A percentile compares a stretch with the other conserved stretches of the same genome.
Evolutionary conservation across 805 yeast species (phyloP).

Genomic region (Soucietia sequanensis): DNA sequence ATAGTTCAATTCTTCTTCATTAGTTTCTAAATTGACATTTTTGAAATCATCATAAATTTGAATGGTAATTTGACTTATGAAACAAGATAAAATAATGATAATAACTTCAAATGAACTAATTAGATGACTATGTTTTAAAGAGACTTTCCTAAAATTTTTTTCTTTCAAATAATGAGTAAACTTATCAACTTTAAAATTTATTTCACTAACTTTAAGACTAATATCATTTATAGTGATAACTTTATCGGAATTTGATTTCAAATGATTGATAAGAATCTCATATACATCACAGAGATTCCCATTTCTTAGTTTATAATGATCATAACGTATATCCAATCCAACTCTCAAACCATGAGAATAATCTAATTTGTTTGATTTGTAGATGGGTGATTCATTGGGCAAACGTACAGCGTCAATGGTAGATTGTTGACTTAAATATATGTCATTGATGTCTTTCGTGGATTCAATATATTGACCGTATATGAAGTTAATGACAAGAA

Average conservation of each 20-base stretch:
- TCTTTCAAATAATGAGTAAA: constrained; percentile 16
- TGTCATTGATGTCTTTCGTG: constrained; percentile 54
- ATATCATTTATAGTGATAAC: constrained; percentile 21
- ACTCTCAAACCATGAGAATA: constrained; percentile 66
- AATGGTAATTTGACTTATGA: constrained; percentile 40
- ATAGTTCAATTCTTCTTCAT: neutral
- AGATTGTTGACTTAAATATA: constrained; percentile 64
- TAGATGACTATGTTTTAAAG: constrained; percentile 24
- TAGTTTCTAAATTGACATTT: constrained; percentile 4
- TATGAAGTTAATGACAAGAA: constrained; percentile 15
- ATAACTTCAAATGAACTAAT: constrained; percentile 30
- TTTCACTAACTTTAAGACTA: constrained; percentile 12
- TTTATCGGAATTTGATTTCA: constrained; percentile 16
- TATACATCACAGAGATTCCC: constrained; percentile 77
- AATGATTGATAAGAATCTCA: constrained; percentile 45
- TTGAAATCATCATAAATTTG: constrained; percentile 32
- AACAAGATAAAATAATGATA: constrained; percentile 42
- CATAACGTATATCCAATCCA: constrained; percentile 63
- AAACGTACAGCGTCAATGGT: constrained; percentile 62
- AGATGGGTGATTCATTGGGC: constrained; percentile 68
- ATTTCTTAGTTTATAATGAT: constrained; percentile 64
- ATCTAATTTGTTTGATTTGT: constrained; percentile 73
- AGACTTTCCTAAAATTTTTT: constrained; percentile 14
- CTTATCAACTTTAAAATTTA: constrained; percentile 28
- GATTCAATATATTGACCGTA: constrained; percentile 27